Conservation (phyloP, 2,329 filamentous ascomycete species). For the Aspergillus hortae region DNA sequence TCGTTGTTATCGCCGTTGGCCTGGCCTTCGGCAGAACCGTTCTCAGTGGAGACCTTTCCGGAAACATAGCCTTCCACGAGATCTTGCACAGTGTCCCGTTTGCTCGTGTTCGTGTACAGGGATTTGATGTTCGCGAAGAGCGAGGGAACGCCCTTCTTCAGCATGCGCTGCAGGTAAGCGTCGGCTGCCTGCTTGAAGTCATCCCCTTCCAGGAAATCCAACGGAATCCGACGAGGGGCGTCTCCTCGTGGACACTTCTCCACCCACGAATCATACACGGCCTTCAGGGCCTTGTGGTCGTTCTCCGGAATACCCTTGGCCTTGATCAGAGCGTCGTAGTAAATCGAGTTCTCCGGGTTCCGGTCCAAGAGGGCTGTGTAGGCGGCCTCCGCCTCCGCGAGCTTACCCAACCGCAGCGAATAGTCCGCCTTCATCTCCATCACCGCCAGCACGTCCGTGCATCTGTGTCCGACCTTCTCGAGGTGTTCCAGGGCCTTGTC, state of each 20-base stretch:
- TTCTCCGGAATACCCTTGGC: constrained; percentile 61
- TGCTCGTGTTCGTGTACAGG: constrained; percentile 73
- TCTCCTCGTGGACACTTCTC: constrained; percentile 79
- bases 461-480: constrained; percentile 70
- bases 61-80: constrained; percentile 76
- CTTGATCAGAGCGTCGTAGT: constrained; percentile 75
- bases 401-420: constrained; percentile 70
- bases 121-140: constrained; percentile 97
- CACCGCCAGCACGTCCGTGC: constrained; percentile 77
- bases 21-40: constrained; percentile 45
- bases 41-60: constrained; percentile 48
- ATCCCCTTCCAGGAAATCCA: constrained; percentile 83
- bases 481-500: constrained; percentile 83
- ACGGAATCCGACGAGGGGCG: constrained; percentile 76
- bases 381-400: constrained; percentile 74
- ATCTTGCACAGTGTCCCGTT: constrained; percentile 71
- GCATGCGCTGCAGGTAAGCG: constrained; percentile 75
- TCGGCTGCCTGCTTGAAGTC: constrained; percentile 76
- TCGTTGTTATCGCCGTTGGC: constrained; percentile 51
- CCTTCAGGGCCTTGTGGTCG: constrained; percentile 63
- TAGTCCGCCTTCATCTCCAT: constrained; percentile 86
- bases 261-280: constrained; percentile 78
- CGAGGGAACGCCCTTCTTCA: constrained; percentile 89
- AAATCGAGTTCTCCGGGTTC: constrained; percentile 81
- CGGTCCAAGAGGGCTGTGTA: constrained; percentile 79